Evolutionary conservation across 345 rosid species (phyloP), one percentile per base, ranked within the genome.

Genomic region (Eucalyptus tenuipes): DNA sequence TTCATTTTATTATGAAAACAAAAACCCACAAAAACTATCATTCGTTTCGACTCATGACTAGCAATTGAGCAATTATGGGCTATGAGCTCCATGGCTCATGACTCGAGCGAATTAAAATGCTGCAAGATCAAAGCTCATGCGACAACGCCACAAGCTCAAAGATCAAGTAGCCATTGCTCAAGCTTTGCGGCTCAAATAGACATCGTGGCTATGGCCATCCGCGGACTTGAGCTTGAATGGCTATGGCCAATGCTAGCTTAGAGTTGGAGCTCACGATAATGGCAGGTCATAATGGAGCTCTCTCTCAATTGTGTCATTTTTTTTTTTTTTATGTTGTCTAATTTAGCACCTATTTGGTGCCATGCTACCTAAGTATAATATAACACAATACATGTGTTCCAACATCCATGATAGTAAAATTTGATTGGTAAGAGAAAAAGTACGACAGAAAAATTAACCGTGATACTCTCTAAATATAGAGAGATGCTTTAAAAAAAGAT

Each of bases 251-350:
- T 47, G 86, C n/a, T 57, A 25, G n/a, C 64, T 57, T 57, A 57
- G 64, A 22, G 13, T 57, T 10, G 29, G n/a, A 57, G 64, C n/a
- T 57, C 64, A 25, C 1, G 64, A 0, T 25, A 8, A 57, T 10
- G 64, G 13, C 3, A 4, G 64, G 10, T 25, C 64, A 22, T 91
- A 31, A 95, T 96, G 93, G 93, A 91, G 84, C 42, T 87, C 15
- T 92, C 94, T 1, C 29, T 57, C 64, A 24, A 57, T 57, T 57
- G 64, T 24, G 64, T 24, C 29, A 7, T 22, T 55, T 57, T 50
- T 16, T 16, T 50, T 50, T 55, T 55, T 5, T 5, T 1, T 25
- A 27, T 48, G 57, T 4, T 89, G 68, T 89, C 91, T 93, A 14
- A 59, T 59, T 25, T 27, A 59, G 66, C n/a, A 59, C 61, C 12